Evolutionary conservation across 202 grass and related monocot genomes (phyloP).

Genomic region (Digitaria exilis): DNA sequence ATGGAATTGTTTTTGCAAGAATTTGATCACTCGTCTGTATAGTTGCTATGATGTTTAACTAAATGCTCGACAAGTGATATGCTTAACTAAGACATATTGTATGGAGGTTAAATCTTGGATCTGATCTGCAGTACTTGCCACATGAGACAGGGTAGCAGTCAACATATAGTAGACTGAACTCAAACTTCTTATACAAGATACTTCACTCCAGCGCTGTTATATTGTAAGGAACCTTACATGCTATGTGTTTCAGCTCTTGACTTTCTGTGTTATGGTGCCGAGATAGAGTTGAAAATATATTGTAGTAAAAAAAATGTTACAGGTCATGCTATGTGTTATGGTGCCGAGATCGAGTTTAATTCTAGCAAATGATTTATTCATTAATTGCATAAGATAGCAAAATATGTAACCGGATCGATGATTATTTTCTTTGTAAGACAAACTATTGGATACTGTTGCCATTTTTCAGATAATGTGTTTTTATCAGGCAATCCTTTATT

Average conservation of each 20-base stretch:
- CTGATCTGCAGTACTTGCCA: not conserved
- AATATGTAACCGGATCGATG: not conserved
- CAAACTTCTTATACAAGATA: not conserved
- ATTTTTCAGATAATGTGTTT: not conserved
- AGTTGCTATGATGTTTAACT: not conserved
- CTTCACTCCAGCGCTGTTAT: not conserved
- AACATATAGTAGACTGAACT: not conserved
- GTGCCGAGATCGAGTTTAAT: not conserved
- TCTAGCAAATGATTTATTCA: not conserved
- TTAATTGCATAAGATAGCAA: not conserved
- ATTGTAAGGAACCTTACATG: not conserved
- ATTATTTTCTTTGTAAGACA: not conserved
- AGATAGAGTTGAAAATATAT: not conserved
- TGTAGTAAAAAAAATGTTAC: not conserved
- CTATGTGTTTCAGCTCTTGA: not conserved
- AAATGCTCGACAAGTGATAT: not conserved
- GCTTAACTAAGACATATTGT: not conserved
- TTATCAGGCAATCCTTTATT: not conserved
- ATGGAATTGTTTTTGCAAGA: not conserved
- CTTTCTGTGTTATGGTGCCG: not conserved
- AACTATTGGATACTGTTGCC: not conserved
- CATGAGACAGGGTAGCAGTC: not conserved
- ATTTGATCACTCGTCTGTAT: not conserved
- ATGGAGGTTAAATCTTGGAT: constrained; percentile 1
- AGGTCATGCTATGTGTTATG: not conserved